phyloP scores from a whole-genome alignment of 2,329 filamentous ascomycete species.

The Neonectria magnoliae region DNA sequence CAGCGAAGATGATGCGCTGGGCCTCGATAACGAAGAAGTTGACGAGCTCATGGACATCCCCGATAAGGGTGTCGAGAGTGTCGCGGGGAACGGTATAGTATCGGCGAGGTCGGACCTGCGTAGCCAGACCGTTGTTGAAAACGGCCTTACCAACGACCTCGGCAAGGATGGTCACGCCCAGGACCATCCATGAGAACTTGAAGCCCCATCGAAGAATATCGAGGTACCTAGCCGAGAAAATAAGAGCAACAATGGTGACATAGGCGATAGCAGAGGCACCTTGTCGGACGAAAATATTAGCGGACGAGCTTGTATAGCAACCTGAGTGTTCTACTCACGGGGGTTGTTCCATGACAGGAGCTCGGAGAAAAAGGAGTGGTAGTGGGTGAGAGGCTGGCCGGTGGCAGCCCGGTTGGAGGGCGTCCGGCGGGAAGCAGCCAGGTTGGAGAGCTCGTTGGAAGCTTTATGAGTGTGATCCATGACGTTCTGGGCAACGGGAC shows the following conservation, averaged over 20 bases:
- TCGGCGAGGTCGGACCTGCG: conserved; percentile 72
- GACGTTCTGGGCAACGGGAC: conserved; percentile 68
- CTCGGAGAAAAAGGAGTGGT: conserved; percentile 76
- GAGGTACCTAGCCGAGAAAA: conserved; percentile 72
- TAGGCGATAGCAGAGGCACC: conserved; percentile 74
- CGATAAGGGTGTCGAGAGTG: conserved; percentile 68
- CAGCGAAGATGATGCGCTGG: conserved; percentile 74
- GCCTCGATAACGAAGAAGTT: conserved; percentile 79
- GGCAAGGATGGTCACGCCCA: conserved; percentile 68
- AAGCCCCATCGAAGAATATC: conserved; percentile 72
- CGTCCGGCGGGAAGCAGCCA: conserved; percentile 66
- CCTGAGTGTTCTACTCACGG: conserved; percentile 56
- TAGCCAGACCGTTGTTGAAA: conserved; percentile 69
- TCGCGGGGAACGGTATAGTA: conserved; percentile 74
- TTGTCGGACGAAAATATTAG: conserved; percentile 43
- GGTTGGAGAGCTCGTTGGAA: conserved; percentile 64
- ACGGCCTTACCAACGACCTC: conserved; percentile 70
- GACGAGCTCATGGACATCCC: conserved; percentile 73
- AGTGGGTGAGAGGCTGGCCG: conserved; percentile 72
- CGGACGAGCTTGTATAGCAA: conserved; percentile 12
- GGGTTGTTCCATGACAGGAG: conserved; percentile 76
- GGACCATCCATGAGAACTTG: conserved; percentile 71
- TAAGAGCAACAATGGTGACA: conserved; percentile 63
- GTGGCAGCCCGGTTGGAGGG: conserved; percentile 65
- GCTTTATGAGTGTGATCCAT: conserved; percentile 67